Percentiles rank a stretch among this genome's conserved stretches.
phyloP scores from a whole-genome alignment of 768 basidiomycete genomes.

The Pisolithus orientalis region DNA sequence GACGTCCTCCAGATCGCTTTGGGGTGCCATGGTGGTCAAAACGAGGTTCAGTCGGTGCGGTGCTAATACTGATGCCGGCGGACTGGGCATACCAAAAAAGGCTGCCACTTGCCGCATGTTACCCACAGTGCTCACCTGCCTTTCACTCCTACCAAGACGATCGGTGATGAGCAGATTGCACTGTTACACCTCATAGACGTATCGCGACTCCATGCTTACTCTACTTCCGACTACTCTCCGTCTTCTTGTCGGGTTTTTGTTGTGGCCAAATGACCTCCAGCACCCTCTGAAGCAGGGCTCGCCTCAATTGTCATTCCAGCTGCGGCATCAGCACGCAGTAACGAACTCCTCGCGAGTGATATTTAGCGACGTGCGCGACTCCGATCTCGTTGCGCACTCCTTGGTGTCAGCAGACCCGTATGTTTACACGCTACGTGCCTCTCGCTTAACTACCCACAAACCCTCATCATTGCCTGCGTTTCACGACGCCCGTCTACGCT shows the following conservation, averaged over 20 bases:
- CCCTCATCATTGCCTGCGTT: slow-evolving; percentile 38
- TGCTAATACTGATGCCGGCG: too few species aligned
- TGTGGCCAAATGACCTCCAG: slow-evolving; percentile 27
- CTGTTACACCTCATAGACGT: background rate
- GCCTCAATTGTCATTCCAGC: slow-evolving; percentile 45
- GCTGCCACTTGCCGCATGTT: too few species aligned
- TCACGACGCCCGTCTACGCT: slow-evolving; percentile 29
- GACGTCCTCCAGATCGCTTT: too few species aligned
- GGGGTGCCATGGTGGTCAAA: too few species aligned
- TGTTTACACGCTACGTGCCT: slow-evolving; percentile 38
- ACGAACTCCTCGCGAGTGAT: slow-evolving; percentile 49
- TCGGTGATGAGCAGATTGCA: background rate
- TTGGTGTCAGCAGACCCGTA: slow-evolving; percentile 22
- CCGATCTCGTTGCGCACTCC: slow-evolving; percentile 23
- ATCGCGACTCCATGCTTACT: slow-evolving; percentile 13
- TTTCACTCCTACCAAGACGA: too few species aligned
- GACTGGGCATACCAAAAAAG: too few species aligned
- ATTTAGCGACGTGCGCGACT: slow-evolving; percentile 46
- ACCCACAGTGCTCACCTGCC: too few species aligned
- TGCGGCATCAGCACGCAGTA: slow-evolving; percentile 61
- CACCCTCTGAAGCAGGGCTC: slow-evolving; percentile 25
- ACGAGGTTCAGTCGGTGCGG: too few species aligned
- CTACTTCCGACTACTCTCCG: slow-evolving; percentile 37
- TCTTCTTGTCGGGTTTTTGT: slow-evolving; percentile 34
- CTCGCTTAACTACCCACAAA: slow-evolving; percentile 34